Conservation (phyloP, 2,329 filamentous ascomycete genomes). For the Venturia pyrina region DNA sequence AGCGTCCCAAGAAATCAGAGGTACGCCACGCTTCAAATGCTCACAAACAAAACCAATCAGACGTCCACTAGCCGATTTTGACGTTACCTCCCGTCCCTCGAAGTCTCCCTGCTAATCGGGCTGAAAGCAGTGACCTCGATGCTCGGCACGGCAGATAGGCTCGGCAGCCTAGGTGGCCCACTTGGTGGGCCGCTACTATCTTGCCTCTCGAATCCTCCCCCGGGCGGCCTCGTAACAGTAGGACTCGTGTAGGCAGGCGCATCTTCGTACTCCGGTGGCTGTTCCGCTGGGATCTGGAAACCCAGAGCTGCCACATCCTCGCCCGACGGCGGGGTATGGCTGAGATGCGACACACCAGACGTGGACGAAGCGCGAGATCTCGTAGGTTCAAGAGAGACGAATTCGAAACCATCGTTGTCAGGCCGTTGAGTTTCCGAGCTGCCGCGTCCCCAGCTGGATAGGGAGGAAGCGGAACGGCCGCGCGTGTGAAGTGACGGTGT, state of each 20-base stretch:
- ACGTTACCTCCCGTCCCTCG: background rate
- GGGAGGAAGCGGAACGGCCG: conserved; percentile 33
- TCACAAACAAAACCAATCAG: background rate
- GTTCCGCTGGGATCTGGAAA: conserved; percentile 19
- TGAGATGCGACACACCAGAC: conserved; percentile 12
- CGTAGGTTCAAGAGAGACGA: conserved; percentile 27
- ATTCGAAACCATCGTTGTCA: conserved; percentile 31
- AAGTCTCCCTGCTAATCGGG: background rate
- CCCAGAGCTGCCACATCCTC: conserved; percentile 16
- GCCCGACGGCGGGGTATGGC: conserved; percentile 15
- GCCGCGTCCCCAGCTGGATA: conserved; percentile 26
- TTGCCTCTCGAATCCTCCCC: background rate
- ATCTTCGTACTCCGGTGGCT: conserved; percentile 31
- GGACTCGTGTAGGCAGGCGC: conserved; percentile 40
- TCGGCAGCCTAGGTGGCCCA: conserved; percentile 7
- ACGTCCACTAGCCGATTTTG: background rate
- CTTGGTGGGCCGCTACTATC: background rate
- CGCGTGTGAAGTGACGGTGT: conserved; percentile 27
- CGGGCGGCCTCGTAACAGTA: conserved; percentile 15
- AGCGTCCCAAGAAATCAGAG: background rate
- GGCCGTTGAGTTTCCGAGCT: conserved; percentile 22
- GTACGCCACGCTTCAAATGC: background rate
- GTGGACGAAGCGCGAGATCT: conserved; percentile 17
- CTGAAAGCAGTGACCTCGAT: conserved; percentile 9
- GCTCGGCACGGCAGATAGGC: conserved; percentile 4